phyloP scores from a whole-genome alignment of 345 rosid species.

The thale cress (Arabidopsis thaliana) region TAIR10.1 NC_003070.9:203501-204000 shows the following conservation, averaged over 20 bases:
- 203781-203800: conserved; percentile 56
- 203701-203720: not conserved
- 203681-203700: not conserved
- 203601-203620: conserved; percentile 23
- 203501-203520: conserved; percentile 99
- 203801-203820: conserved; percentile 59
- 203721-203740: not conserved
- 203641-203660: not conserved
- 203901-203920: conserved; percentile 61
- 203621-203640: not conserved
- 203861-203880: conserved; percentile 50
- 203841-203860: conserved; percentile 54
- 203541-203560: conserved; percentile 83
- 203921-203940: conserved; percentile 57
- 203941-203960: conserved; percentile 44
- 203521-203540: conserved; percentile 87
- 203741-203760: conserved; percentile 36
- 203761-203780: conserved; percentile 62
- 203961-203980: not conserved
- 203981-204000: not conserved
- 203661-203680: not conserved
- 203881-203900: conserved; percentile 52
- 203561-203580: conserved; percentile 95
- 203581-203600: conserved; percentile 87
- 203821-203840: conserved; percentile 59